phyloP scores from a whole-genome alignment of 1,139 yeast species.

The Blastobotrys indianensis region DNA sequence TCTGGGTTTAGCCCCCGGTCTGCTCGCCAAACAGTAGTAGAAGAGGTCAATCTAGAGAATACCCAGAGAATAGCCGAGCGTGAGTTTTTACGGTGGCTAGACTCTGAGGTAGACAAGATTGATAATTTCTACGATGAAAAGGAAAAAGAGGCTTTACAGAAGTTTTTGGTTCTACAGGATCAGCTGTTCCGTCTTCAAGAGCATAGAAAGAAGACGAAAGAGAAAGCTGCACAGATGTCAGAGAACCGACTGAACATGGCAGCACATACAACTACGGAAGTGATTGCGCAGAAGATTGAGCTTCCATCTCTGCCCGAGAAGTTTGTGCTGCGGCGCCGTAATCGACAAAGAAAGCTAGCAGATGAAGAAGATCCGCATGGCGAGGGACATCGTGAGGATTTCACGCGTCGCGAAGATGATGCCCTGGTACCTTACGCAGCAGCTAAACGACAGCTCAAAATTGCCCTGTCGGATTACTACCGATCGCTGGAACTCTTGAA shows the following conservation, averaged over 20 bases:
- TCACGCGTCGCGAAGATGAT: conserved; percentile 12
- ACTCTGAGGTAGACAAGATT: conserved; percentile 52
- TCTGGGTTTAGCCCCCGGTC: background rate
- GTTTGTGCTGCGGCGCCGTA: background rate
- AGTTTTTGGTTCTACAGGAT: conserved; percentile 58
- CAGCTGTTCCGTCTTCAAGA: conserved; percentile 60
- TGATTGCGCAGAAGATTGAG: conserved; percentile 25
- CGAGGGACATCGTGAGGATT: conserved; percentile 9
- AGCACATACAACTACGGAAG: conserved; percentile 20
- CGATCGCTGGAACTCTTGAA: conserved; percentile 71
- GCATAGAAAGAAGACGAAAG: conserved; percentile 38
- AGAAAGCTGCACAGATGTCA: conserved; percentile 13
- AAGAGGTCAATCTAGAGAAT: no score
- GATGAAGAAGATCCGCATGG: conserved; percentile 4
- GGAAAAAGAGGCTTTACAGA: conserved; percentile 55
- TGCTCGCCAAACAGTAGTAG: no score
- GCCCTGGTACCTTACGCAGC: conserved; percentile 45
- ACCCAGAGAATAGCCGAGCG: conserved; percentile 26
- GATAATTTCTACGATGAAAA: conserved; percentile 53
- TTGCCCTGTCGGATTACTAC: conserved; percentile 74
- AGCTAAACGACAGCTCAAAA: conserved; percentile 70
- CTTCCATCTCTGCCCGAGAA: conserved; percentile 32
- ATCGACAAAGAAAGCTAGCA: background rate
- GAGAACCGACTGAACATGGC: conserved; percentile 21
- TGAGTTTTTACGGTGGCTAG: conserved; percentile 58